Conservation (phyloP, 2,329 filamentous ascomycete genomes). For the Elsinoe ampelina region DNA sequence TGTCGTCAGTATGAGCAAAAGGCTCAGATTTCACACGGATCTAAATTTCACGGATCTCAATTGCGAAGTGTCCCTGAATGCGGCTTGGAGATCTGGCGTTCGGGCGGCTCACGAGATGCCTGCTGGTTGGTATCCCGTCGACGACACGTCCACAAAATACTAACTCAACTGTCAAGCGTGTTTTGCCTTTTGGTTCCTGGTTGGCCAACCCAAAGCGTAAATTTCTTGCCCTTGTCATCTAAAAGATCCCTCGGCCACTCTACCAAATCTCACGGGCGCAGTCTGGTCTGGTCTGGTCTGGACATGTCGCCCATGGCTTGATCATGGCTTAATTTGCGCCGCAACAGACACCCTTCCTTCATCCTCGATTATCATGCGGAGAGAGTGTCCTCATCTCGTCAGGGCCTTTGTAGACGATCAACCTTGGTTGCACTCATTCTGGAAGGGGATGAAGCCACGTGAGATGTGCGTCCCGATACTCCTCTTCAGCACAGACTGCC, state of each 20-base stretch:
- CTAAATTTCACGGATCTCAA: constrained; percentile 12
- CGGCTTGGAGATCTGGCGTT: not conserved
- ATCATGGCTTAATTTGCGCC: not conserved
- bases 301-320: not conserved
- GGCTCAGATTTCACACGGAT: constrained; percentile 5
- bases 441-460: constrained; percentile 9
- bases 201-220: not conserved
- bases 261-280: not conserved
- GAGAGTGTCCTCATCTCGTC: not conserved
- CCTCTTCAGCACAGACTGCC: constrained; percentile 1
- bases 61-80: constrained; percentile 4
- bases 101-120: not conserved
- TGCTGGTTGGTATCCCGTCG: not conserved
- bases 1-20: constrained; percentile 9
- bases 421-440: constrained; percentile 2
- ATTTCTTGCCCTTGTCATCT: not conserved
- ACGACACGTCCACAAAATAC: no score
- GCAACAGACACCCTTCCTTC: not conserved
- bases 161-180: no score
- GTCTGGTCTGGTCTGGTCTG: not conserved
- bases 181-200: no score
- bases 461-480: not conserved
- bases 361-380: not conserved
- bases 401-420: not conserved
- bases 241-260: not conserved